Conservation (phyloP, 2,329 filamentous ascomycete species). For the Onygena corvina region DNA sequence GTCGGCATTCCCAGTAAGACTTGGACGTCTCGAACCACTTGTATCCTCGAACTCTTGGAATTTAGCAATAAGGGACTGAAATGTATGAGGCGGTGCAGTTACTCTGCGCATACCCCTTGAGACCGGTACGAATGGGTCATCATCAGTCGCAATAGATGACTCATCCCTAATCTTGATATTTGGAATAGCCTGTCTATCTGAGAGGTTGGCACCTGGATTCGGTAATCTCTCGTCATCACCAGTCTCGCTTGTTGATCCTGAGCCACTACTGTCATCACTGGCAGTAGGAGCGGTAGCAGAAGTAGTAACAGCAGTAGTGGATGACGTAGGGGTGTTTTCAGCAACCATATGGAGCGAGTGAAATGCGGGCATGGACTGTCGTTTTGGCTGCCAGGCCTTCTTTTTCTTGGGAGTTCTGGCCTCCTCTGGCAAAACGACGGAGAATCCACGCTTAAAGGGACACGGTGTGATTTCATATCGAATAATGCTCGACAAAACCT, state of each 20-base stretch:
- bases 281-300: not conserved
- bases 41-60: constrained; percentile 23
- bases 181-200: too few species aligned
- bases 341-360: constrained; percentile 10
- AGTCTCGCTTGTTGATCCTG: constrained; percentile 2
- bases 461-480: constrained; percentile 81
- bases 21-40: constrained; percentile 19
- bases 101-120: constrained; percentile 9
- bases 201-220: too few species aligned
- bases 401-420: constrained; percentile 54
- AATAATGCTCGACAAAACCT: constrained; percentile 58
- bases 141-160: not conserved
- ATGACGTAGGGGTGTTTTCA: constrained; percentile 6
- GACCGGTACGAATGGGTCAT: not conserved
- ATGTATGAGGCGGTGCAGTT: constrained; percentile 23
- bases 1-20: constrained; percentile 18
- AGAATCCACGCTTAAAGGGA: constrained; percentile 68
- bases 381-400: constrained; percentile 55
- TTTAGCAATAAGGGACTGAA: constrained; percentile 29
- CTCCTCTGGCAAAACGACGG: constrained; percentile 58
- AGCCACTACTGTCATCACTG: too few species aligned
- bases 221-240: not conserved
- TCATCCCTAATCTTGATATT: not conserved
- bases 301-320: too few species aligned
- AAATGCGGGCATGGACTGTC: constrained; percentile 8